A percentile compares a stretch with the other conserved stretches of the same genome.
Evolutionary conservation across 176 grass and related monocot genomes (phyloP).

Genomic region (Secale cereale): DNA sequence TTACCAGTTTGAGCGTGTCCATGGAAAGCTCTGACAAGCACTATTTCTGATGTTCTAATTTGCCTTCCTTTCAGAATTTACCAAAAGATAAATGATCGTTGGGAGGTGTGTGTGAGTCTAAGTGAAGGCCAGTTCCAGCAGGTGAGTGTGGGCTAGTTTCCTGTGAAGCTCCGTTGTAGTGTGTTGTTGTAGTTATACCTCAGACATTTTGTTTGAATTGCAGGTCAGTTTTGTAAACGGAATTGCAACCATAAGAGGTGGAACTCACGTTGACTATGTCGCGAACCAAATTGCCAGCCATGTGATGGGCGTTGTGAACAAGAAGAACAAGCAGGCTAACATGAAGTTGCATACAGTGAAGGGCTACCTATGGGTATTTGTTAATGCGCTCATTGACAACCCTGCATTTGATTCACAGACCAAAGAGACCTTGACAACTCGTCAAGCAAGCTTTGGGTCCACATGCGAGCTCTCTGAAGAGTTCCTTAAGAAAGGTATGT

Average conservation of each 20-base stretch:
- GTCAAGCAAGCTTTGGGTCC: constrained; percentile 79
- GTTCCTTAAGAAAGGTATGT: constrained; percentile 73
- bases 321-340: constrained; percentile 94
- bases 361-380: constrained; percentile 89
- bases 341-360: constrained; percentile 74
- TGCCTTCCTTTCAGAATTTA: constrained; percentile 33
- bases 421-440: constrained; percentile 94
- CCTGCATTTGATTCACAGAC: constrained; percentile 97
- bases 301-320: constrained; percentile 66
- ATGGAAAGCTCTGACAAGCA: not conserved
- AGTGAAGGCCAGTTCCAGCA: constrained; percentile 98
- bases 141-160: constrained; percentile 21
- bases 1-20: not conserved
- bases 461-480: constrained; percentile 60
- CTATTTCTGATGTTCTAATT: not conserved
- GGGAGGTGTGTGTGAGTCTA: constrained; percentile 74
- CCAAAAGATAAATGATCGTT: constrained; percentile 71
- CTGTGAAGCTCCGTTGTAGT: not conserved
- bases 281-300: constrained; percentile 76
- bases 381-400: constrained; percentile 86
- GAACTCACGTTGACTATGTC: constrained; percentile 83
- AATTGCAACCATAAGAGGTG: constrained; percentile 84
- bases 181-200: not conserved
- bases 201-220: not conserved
- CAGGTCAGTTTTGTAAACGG: constrained; percentile 98